Base-by-base conservation (phyloP, 805 yeast species). In the Nakazawaea siamensis region DNA sequence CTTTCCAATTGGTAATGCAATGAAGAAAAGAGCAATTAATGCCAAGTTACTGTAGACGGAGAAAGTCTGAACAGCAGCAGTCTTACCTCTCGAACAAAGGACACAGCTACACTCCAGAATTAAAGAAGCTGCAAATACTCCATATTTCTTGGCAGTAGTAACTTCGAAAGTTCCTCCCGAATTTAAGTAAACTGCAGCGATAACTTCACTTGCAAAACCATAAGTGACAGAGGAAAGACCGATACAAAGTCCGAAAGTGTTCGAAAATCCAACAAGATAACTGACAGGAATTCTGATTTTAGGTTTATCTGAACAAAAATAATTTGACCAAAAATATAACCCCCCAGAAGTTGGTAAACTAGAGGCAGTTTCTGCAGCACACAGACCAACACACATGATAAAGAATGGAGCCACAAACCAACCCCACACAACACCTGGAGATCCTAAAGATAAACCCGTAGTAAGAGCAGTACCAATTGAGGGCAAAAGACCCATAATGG, bases 341-440 rank as follows among this genome's bases (percentile, higher is more conserved):
- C 82, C 83, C 9, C 79, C 70, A 4, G 76, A 61, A 3, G 80
- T 74, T 18, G 83, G 83, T 53, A 71, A 66, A 5, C 79, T 70
- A 29, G 72, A 62, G 14, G 78, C 73, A 23, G 76, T 55, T 46
- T 77, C 83, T 0, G 81, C 78, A 68, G 77, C 59, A 15, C 74
- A 62, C 26, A 68, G 54, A 12, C 77, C 79, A 26, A 76, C 79
- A 1, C 67, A 58, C 18, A 68, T 58, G 33, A 76, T 65, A 24
- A 75, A 68, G 13, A 67, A 34, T 45, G 68, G 57, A 20, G 75
- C 76, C 14, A 69, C 48, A 39, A 75, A 48, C 68, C 69, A 65
- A 19, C 67, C 66, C 81, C 81, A 76, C 4, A 76, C 68, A 31
- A 76, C 51, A 2, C 80, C 80, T 18, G 73, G 64, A 8, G 73